phyloP scores from a whole-genome alignment of 2,329 filamentous ascomycete species.

The Nemania bipapillata region DNA sequence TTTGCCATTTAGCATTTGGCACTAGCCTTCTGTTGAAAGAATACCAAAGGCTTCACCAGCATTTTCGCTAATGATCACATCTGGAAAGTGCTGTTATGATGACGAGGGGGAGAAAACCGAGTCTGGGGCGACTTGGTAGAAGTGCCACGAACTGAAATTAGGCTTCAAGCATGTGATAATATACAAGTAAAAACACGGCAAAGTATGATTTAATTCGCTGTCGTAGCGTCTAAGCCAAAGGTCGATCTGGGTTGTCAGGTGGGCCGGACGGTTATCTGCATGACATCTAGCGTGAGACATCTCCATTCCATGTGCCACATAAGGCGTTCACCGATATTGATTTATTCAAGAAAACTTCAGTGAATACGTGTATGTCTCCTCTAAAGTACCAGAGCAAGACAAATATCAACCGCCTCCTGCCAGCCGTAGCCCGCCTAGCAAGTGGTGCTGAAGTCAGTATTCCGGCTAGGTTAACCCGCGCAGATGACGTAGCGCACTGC shows the following conservation, averaged over 20 bases:
- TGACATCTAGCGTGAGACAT: constrained; percentile 24
- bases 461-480: constrained; percentile 21
- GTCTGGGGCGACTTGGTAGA: not conserved
- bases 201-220: not conserved
- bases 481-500: constrained; percentile 34
- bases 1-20: too few relatives aligned
- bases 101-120: not conserved
- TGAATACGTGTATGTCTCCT: not conserved
- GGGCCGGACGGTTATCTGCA: constrained; percentile 36
- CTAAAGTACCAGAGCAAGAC: constrained; percentile 3
- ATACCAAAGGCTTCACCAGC: not conserved
- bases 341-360: constrained; percentile 2
- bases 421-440: constrained; percentile 13
- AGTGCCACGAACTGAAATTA: not conserved
- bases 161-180: constrained; percentile 9
- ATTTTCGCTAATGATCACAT: too few relatives aligned
- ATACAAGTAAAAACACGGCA: not conserved
- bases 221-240: not conserved
- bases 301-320: constrained; percentile 20
- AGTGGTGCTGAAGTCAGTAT: constrained; percentile 18
- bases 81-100: too few relatives aligned
- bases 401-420: constrained; percentile 12
- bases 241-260: constrained; percentile 26
- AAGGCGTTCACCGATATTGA: constrained; percentile 6
- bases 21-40: too few relatives aligned